A percentile compares a stretch with the other conserved stretches of the same genome.
phyloP scores from a whole-genome alignment of 2,329 filamentous ascomycete genomes.

The Hymenoscyphus occultus region DNA sequence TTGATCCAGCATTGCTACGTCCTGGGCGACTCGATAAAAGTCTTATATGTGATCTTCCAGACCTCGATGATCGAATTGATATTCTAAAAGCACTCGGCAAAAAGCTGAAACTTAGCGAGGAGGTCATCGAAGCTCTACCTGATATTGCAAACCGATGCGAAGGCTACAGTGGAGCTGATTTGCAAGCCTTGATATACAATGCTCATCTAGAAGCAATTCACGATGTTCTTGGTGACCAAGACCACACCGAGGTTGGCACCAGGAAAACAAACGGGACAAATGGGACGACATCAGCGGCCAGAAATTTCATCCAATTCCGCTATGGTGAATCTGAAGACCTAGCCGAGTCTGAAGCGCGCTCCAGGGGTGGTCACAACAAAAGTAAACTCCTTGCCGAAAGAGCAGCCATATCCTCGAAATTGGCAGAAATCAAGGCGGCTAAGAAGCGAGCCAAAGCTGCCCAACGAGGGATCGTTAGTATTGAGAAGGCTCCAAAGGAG shows the following conservation, averaged over 20 bases:
- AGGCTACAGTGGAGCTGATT: constrained; percentile 89
- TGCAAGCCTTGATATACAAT: constrained; percentile 94
- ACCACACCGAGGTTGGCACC: constrained; percentile 37
- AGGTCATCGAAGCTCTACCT: constrained; percentile 54
- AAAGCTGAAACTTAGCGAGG: constrained; percentile 71
- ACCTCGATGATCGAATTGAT: constrained; percentile 75
- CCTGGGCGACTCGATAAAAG: constrained; percentile 93
- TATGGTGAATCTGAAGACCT: constrained; percentile 63
- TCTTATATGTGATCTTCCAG: constrained; percentile 85
- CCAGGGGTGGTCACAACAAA: constrained; percentile 47
- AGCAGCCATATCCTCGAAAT: constrained; percentile 74
- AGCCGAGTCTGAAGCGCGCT: constrained; percentile 39
- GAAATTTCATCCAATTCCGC: constrained; percentile 77
- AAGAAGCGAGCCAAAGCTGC: constrained; percentile 44
- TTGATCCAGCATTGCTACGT: constrained; percentile 87
- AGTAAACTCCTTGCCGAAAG: constrained; percentile 66
- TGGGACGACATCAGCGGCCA: constrained; percentile 33
- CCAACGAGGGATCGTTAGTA: constrained; percentile 25
- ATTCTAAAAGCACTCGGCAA: constrained; percentile 81
- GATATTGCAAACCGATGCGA: constrained; percentile 78
- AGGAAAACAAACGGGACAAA: constrained; percentile 31
- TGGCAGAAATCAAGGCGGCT: constrained; percentile 72
- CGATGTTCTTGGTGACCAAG: constrained; percentile 72
- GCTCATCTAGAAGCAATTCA: constrained; percentile 97
- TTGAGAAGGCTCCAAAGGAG: constrained; percentile 40